phyloP scores from a whole-genome alignment of 805 yeast species.

The Saccharomycopsis capsularis region DNA sequence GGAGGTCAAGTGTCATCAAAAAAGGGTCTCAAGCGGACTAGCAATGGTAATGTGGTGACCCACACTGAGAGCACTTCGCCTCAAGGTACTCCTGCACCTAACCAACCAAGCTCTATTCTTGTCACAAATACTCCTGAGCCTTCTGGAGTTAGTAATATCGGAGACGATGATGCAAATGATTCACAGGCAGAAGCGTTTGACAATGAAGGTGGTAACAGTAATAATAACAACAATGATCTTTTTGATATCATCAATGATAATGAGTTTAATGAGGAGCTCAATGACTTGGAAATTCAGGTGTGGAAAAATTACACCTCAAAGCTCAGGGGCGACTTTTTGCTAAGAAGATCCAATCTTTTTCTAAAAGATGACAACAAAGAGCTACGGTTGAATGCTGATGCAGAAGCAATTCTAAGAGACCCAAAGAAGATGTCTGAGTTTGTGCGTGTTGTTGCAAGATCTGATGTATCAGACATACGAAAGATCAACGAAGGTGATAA shows the following conservation, averaged over 20 bases:
- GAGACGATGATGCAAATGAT: conserved; percentile 2
- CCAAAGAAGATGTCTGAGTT: conserved; percentile 61
- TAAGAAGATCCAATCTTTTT: conserved; percentile 61
- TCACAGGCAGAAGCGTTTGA: conserved; percentile 3
- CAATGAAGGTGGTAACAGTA: neutral
- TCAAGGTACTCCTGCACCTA: conserved; percentile 2
- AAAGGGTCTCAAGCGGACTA: conserved; percentile 35
- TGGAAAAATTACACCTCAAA: conserved; percentile 84
- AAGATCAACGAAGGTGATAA: conserved; percentile 30
- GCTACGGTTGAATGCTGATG: conserved; percentile 51
- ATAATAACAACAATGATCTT: neutral
- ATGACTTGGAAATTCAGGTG: conserved; percentile 68
- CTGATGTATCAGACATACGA: conserved; percentile 24
- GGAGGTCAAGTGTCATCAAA: conserved; percentile 25
- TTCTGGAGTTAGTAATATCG: neutral
- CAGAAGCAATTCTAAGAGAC: conserved; percentile 63
- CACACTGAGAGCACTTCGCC: conserved; percentile 3
- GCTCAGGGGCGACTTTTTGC: conserved; percentile 67
- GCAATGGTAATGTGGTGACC: conserved; percentile 25
- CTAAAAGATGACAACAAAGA: conserved; percentile 30
- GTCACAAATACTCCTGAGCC: conserved; percentile 8
- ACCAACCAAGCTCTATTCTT: neutral
- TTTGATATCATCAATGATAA: conserved; percentile 24
- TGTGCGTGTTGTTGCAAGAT: conserved; percentile 27
- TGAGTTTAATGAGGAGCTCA: conserved; percentile 50